A percentile compares a stretch with the other conserved stretches of the same genome.
Conservation (phyloP, 164 flowering plant species). For the Aristolochia contorta region DNA sequence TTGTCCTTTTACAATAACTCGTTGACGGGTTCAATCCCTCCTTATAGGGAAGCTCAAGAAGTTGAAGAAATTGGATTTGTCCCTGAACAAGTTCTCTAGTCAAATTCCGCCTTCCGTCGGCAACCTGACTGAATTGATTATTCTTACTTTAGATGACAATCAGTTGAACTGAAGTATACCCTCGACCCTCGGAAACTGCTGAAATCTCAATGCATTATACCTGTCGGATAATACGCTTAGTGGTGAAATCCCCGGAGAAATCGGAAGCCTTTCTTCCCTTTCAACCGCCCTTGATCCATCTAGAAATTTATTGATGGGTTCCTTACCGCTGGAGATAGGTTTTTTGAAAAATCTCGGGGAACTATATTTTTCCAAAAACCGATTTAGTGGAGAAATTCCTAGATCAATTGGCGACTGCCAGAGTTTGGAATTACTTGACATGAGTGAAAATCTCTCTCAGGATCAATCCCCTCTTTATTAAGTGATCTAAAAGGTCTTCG, state of each 20-base stretch:
- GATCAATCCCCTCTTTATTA: constrained; percentile 21
- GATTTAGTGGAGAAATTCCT: constrained; percentile 30
- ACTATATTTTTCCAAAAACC: constrained; percentile 21
- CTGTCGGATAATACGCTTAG: constrained; percentile 3
- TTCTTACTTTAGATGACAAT: neutral
- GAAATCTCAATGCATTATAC: neutral
- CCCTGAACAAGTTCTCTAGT: constrained; percentile 14
- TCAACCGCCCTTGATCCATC: constrained; percentile 15
- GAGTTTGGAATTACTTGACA: constrained; percentile 7
- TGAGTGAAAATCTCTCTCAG: constrained; percentile 16
- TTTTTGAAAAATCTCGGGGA: constrained; percentile 13
- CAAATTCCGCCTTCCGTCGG: constrained; percentile 21
- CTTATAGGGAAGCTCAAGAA: constrained; percentile 20
- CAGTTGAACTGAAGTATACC: constrained; percentile 4
- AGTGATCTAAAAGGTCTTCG: constrained; percentile 5
- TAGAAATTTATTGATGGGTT: constrained; percentile 20
- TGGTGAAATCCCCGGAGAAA: constrained; percentile 21
- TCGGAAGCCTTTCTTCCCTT: constrained; percentile 12
- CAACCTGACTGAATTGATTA: constrained; percentile 14
- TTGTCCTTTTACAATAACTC: constrained; percentile 9
- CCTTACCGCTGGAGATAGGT: constrained; percentile 25
- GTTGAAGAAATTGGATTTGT: constrained; percentile 9
- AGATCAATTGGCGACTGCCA: constrained; percentile 4
- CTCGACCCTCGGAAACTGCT: neutral
- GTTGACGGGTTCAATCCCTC: constrained; percentile 24